phyloP scores from a whole-genome alignment of 148 eudicot species.

The Arctostaphylos glauca region DNA sequence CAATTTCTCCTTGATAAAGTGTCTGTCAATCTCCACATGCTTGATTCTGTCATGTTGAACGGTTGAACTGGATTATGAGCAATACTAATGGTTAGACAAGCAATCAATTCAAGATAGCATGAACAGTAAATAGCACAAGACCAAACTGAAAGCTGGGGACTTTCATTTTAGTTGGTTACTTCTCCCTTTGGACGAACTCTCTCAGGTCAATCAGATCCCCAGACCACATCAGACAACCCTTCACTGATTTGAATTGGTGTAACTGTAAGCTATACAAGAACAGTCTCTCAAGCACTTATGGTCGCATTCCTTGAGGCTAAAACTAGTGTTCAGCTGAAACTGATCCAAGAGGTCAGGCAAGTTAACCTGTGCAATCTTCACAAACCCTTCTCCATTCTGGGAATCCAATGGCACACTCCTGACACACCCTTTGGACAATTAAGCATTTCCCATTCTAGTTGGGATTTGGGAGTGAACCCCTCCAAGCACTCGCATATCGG shows the following conservation, averaged over 20 bases:
- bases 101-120: too few relatives aligned
- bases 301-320: slow-evolving; percentile 13
- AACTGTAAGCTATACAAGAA: slow-evolving; percentile 21
- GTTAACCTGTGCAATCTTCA: not conserved
- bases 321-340: slow-evolving; percentile 2
- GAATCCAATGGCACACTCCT: slow-evolving; percentile 15
- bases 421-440: slow-evolving; percentile 28
- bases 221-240: slow-evolving; percentile 22
- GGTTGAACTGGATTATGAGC: too few relatives aligned
- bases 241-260: slow-evolving; percentile 8
- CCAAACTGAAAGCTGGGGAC: too few relatives aligned
- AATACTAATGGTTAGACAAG: too few relatives aligned
- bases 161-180: too few relatives aligned
- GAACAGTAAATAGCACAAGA: too few relatives aligned
- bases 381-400: slow-evolving; percentile 10
- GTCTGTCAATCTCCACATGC: too few relatives aligned
- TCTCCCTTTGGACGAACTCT: not conserved
- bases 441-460: slow-evolving; percentile 16
- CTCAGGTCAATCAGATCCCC: slow-evolving; percentile 16
- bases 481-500: slow-evolving; percentile 25
- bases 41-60: too few relatives aligned
- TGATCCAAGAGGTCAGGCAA: slow-evolving; percentile 9
- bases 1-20: too few relatives aligned
- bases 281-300: slow-evolving; percentile 17
- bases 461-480: slow-evolving; percentile 22